phyloP scores from a whole-genome alignment of 768 basidiomycete species.

The Tephrocybe sp. region DNA sequence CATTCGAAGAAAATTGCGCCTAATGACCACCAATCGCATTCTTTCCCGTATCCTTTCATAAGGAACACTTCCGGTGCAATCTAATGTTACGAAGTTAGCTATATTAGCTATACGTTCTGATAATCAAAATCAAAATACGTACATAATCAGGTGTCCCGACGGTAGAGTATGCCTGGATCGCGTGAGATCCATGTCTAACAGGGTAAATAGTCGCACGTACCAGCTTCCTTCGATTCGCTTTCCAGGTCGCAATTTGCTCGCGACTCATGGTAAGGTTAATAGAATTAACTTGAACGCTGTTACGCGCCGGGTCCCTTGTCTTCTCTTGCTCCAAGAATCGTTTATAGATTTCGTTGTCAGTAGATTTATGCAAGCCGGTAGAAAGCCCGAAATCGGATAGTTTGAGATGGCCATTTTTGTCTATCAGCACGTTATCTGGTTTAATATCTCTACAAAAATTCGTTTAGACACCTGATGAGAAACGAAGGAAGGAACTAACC shows the following conservation, averaged over 20 bases:
- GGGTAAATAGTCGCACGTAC: conserved; percentile 36
- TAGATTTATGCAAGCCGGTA: conserved; percentile 95
- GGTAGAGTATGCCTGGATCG: conserved; percentile 85
- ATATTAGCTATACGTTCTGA: not conserved
- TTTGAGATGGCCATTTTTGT: conserved; percentile 95
- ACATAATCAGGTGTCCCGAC: conserved; percentile 63
- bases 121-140: conserved; percentile 32
- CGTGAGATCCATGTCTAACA: not conserved
- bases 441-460: conserved; percentile 84
- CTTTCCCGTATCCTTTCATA: conserved; percentile 96
- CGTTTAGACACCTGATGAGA: not conserved
- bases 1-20: conserved; percentile 99
- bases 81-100: conserved; percentile 28
- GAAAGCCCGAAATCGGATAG: conserved; percentile 98
- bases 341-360: conserved; percentile 93
- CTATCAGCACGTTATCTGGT: conserved; percentile 98
- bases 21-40: conserved; percentile 99
- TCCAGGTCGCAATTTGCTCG: conserved; percentile 98
- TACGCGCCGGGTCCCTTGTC: conserved; percentile 65
- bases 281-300: conserved; percentile 96
- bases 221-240: conserved; percentile 94
- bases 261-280: conserved; percentile 98
- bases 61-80: conserved; percentile 98
- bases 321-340: conserved; percentile 80
- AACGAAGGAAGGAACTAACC: conserved; percentile 46